Base-by-base conservation (phyloP, 176 grass and related monocot species). In the Rhipidocladum racemiflorum region DNA sequence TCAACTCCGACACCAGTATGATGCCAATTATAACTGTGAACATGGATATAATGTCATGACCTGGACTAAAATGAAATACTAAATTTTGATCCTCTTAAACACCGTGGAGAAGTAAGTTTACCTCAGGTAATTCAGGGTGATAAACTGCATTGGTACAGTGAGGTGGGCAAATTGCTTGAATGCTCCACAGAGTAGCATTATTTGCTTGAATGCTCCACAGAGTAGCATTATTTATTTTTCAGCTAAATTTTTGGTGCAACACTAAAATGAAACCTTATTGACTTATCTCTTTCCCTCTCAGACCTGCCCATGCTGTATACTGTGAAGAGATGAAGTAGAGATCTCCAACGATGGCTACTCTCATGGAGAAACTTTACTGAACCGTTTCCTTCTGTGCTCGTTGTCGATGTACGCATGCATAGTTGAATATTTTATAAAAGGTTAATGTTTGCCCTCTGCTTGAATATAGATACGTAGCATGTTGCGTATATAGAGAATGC, bases 291-390 rank as follows among this genome's bases (percentile, higher is more conserved):
- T 76, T 61, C 72, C 46, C 21, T 43, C 13, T 17, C 34, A 76
- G 73, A 56, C 34, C 35, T 76, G 73, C 21, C 35, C 51, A 40
- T 75, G 73, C 35, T 60, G 51, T 16, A 76, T 76, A 17, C 21
- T 76, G 21, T 76, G 73, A 76, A 9, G 35, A 43, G 35, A 74
- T 56, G 32, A 76, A 35, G n/a, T 60, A 76, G 30, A 21, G 30
- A 65, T 65, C 63, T 9, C 63, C 63, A 35, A 38, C 11, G 32
- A 65, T 21, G 17, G 8, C 7, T 65, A 36, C 11, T 65, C 15
- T 20, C 32, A 12, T 38, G 48, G 35, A 42, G 21, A 74, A 36
- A 5, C 16, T 60, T 32, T 35, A 42, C 34, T 27, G 32, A 42
- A 38, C 32, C 15, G 28, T n/a, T 43, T 55, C 30, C 32, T 75